Percentiles rank a stretch among this genome's conserved stretches.
Conservation (phyloP, 106 monocot genomes). For the Acorus gramineus region DNA sequence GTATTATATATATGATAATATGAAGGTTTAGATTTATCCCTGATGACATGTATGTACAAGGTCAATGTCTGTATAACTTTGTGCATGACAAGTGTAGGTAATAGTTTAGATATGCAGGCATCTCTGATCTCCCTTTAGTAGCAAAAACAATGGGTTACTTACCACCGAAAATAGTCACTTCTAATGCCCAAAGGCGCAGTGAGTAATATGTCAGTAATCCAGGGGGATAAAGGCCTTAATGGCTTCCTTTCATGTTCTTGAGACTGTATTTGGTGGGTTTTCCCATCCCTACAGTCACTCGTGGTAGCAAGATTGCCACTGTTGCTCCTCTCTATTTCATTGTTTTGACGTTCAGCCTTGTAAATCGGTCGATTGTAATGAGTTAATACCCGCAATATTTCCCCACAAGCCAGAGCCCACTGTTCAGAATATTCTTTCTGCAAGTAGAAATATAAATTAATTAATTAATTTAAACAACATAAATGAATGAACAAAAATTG, state of each 20-base stretch:
- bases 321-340: constrained; percentile 42
- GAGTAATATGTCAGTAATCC: constrained; percentile 97
- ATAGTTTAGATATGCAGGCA: too few relatives aligned
- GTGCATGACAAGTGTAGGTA: too few relatives aligned
- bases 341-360: constrained; percentile 51
- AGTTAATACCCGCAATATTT: constrained; percentile 92
- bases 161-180: constrained; percentile 99
- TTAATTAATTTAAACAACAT: background rate
- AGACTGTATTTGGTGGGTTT: constrained; percentile 15
- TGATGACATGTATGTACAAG: too few relatives aligned
- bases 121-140: too few relatives aligned
- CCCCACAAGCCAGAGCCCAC: constrained; percentile 97
- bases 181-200: constrained; percentile 91
- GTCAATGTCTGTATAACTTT: too few relatives aligned
- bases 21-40: too few relatives aligned
- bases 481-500: background rate
- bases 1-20: too few relatives aligned
- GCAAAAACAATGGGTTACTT: background rate
- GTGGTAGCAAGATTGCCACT: constrained; percentile 49
- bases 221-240: constrained; percentile 74
- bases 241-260: constrained; percentile 79
- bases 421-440: constrained; percentile 99
- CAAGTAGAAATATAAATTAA: constrained; percentile 4
- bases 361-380: constrained; percentile 94
- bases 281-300: constrained; percentile 39